Evolutionary conservation across 129 eudicot species (phyloP).

Genomic region (Saposhnikovia divaricata): DNA sequence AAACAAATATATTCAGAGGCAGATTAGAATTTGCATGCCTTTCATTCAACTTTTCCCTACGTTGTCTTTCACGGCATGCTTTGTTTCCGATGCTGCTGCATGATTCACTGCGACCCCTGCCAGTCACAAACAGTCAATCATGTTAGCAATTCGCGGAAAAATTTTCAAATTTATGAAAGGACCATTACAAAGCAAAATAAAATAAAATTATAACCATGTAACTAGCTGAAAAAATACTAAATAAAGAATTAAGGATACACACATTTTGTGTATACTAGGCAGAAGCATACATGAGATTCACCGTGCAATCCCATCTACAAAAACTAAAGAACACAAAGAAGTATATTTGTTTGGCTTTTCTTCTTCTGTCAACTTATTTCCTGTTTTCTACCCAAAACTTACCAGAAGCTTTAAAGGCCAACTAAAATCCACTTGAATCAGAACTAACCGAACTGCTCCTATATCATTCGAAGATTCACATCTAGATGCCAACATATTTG

Average conservation of each 20-base stretch:
- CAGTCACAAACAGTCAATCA: slow-evolving; percentile 10
- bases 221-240: neutral
- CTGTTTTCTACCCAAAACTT: neutral
- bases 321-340: neutral
- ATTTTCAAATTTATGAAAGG: neutral
- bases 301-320: neutral
- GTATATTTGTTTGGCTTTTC: neutral
- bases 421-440: neutral
- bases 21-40: slow-evolving; percentile 32
- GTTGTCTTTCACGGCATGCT: slow-evolving; percentile 83
- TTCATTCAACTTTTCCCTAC: slow-evolving; percentile 79
- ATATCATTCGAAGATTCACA: neutral
- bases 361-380: neutral
- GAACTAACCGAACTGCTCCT: neutral
- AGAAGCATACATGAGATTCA: neutral
- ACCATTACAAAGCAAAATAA: neutral
- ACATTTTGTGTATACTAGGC: neutral
- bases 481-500: neutral
- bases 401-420: neutral
- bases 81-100: slow-evolving; percentile 50
- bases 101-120: slow-evolving; percentile 57
- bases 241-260: neutral
- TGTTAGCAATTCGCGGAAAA: neutral
- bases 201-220: neutral
- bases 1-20: neutral